Conservation (phyloP, 768 basidiomycete genomes). For the Boletellus ananiceps region DNA sequence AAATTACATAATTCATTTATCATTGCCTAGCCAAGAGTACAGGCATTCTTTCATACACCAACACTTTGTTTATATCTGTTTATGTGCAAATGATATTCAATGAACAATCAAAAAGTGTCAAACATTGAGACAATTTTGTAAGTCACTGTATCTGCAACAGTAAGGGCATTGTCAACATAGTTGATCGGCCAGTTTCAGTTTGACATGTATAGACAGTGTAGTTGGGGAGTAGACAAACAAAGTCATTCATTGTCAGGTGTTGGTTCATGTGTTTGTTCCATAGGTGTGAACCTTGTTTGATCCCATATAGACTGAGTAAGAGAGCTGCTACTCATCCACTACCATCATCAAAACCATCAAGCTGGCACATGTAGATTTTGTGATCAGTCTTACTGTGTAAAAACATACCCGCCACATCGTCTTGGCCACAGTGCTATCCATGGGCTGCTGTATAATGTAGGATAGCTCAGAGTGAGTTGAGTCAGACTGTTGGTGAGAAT, state of each 20-base stretch:
- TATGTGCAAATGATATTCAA: no score
- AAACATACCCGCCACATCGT: no score
- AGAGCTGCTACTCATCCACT: conserved; percentile 24
- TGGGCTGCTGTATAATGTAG: conserved; percentile 13
- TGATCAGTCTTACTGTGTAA: conserved; percentile 19
- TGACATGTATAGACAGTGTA: not conserved
- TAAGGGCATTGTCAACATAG: conserved; percentile 2
- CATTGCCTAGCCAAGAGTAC: no score
- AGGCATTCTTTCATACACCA: no score
- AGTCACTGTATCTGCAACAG: not conserved
- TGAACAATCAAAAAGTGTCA: no score
- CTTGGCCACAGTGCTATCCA: conserved; percentile 7
- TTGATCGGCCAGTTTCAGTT: not conserved
- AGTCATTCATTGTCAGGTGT: not conserved
- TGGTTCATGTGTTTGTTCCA: conserved; percentile 30
- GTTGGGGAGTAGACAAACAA: not conserved
- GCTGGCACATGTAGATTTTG: conserved; percentile 39
- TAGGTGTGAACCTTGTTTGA: conserved; percentile 33
- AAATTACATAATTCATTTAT: no score
- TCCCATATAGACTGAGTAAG: conserved; percentile 33
- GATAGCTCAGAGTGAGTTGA: conserved; percentile 21
- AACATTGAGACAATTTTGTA: no score
- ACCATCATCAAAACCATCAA: conserved; percentile 29
- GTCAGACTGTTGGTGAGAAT: conserved; percentile 22
- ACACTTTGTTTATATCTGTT: no score